Percentiles rank a stretch among this genome's conserved stretches.
Evolutionary conservation across 495 filamentous ascomycete genomes (phyloP).

Genomic region (Neurospora sp.): DNA sequence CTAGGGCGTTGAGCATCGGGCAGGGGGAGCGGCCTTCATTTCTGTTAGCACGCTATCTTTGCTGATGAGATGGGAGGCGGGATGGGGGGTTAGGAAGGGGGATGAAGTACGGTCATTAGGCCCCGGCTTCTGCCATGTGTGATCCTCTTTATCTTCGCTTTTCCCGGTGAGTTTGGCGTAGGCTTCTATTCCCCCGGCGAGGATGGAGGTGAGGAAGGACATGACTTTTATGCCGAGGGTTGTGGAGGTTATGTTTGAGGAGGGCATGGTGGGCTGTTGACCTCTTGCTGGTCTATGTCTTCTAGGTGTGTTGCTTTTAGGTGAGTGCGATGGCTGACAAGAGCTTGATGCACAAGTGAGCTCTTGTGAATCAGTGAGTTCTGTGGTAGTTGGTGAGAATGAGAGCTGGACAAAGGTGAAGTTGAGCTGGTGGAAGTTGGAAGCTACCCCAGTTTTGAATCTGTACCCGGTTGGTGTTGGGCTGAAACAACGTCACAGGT

Average conservation of each 20-base stretch:
- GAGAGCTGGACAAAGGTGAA: no score
- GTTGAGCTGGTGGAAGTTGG: background rate
- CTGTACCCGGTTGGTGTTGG: background rate
- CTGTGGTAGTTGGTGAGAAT: no score
- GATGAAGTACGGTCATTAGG: conserved; percentile 8
- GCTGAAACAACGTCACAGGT: background rate
- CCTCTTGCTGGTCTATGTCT: no score
- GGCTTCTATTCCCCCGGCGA: background rate
- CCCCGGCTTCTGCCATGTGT: conserved; percentile 5
- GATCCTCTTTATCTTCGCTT: background rate
- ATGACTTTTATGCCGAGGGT: background rate
- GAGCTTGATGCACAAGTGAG: no score
- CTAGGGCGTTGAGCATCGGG: conserved; percentile 46
- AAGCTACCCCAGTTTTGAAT: background rate
- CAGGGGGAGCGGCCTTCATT: conserved; percentile 27
- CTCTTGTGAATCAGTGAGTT: no score
- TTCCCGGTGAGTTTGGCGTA: background rate
- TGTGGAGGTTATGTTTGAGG: background rate
- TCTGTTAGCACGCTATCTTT: background rate
- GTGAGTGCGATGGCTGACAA: background rate
- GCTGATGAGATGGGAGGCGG: background rate
- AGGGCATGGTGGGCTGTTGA: background rate
- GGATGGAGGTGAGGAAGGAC: background rate
- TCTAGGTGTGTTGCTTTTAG: background rate
- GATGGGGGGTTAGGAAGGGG: background rate